Evolutionary conservation across 805 yeast genomes (phyloP).

Genomic region (Schwanniomyces polymorphus): DNA sequence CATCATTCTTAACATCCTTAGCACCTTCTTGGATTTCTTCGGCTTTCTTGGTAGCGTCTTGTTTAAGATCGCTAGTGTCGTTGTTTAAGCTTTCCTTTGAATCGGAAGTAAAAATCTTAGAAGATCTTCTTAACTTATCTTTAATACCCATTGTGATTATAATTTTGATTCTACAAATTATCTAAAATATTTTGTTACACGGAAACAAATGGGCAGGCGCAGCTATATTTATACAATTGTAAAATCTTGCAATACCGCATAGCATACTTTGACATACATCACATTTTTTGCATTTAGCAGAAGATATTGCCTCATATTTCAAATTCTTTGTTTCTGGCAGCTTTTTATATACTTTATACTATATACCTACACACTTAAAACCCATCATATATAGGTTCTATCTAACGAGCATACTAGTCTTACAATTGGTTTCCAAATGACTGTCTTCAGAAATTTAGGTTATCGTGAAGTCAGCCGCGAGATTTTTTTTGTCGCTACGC

Average conservation of each 20-base stretch:
- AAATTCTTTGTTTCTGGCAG: background rate
- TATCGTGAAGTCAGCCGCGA: background rate
- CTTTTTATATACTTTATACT: background rate
- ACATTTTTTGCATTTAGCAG: background rate
- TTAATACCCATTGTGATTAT: slow-evolving; percentile 30
- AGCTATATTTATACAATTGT: slow-evolving; percentile 1
- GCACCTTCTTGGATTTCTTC: slow-evolving; percentile 5
- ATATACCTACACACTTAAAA: too few relatives aligned
- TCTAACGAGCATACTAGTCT: too few relatives aligned
- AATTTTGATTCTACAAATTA: slow-evolving; percentile 1
- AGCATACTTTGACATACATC: background rate
- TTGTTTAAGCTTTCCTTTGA: slow-evolving; percentile 20
- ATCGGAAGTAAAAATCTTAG: slow-evolving; percentile 31
- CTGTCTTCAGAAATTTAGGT: background rate
- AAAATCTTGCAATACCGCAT: background rate
- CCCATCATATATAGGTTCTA: too few relatives aligned
- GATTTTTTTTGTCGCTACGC: background rate
- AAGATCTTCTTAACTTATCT: slow-evolving; percentile 39
- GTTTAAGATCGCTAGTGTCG: slow-evolving; percentile 3
- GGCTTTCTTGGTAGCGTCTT: slow-evolving; percentile 3
- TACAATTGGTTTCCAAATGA: background rate
- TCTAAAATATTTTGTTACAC: background rate
- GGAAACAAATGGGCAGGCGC: slow-evolving; percentile 1
- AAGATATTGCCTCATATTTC: background rate
- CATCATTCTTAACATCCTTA: slow-evolving; percentile 1